These are phyloP conservation scores for Pythium rhizo-oryzae DNA, from an alignment of 352 stramenopile genomes.

Conservation along the genomic window DNA sequence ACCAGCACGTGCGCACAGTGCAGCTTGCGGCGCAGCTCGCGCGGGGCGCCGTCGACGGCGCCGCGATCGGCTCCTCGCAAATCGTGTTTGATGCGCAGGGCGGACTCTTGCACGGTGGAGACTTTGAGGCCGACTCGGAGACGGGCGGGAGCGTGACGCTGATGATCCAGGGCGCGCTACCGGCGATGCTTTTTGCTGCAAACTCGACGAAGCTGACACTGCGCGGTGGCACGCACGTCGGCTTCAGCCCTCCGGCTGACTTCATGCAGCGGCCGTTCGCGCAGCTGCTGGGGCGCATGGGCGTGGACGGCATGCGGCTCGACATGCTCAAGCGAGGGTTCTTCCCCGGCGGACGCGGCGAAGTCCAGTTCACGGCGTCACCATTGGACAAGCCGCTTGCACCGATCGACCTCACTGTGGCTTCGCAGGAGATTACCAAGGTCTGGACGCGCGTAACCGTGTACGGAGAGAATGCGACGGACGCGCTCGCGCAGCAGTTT, in stretches of 20 bases:
- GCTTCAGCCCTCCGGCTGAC: conserved; percentile 64
- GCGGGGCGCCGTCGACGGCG: conserved; percentile 36
- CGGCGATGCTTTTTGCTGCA: conserved; percentile 44
- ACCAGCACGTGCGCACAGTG: conserved; percentile 85
- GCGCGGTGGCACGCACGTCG: conserved; percentile 58
- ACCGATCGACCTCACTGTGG: conserved; percentile 45
- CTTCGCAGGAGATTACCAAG: conserved; percentile 34
- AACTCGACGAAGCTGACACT: conserved; percentile 36
- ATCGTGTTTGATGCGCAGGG: conserved; percentile 39
- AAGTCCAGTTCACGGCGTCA: conserved; percentile 38
- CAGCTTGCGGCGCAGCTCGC: conserved; percentile 52
- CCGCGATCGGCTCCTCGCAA: conserved; percentile 49
- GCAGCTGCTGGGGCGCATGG: conserved; percentile 49
- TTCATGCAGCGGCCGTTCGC: conserved; percentile 57
- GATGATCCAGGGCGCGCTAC: conserved; percentile 68
- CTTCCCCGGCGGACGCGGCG: conserved; percentile 44
- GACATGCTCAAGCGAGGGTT: conserved; percentile 53
- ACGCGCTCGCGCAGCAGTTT: conserved; percentile 44
- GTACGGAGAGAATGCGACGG: conserved; percentile 39
- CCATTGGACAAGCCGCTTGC: conserved; percentile 26
- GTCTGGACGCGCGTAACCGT: conserved; percentile 50
- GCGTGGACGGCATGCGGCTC: conserved; percentile 32
- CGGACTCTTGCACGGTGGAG: conserved; percentile 18
- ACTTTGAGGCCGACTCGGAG: conserved; percentile 40
- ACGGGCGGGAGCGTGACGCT: conserved; percentile 63